phyloP scores from a whole-genome alignment of 225 moss, liverwort and hornwort species.

The Bryum argenteum region DNA sequence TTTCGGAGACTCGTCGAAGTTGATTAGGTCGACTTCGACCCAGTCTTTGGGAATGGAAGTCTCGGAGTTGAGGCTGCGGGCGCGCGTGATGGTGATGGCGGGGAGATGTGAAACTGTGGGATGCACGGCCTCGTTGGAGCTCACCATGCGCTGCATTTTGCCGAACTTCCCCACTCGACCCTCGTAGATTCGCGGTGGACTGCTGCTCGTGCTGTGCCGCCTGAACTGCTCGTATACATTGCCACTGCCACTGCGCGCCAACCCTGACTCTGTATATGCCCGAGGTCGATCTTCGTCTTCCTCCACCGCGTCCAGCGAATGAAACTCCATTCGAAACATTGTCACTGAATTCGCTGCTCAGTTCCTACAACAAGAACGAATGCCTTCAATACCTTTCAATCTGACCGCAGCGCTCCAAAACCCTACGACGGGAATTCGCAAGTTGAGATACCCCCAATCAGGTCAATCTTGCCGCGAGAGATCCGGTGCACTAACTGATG shows the following conservation, averaged over 20 bases:
- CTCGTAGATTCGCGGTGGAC: constrained; percentile 15
- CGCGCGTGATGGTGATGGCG: neutral
- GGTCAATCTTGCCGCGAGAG: too few species aligned
- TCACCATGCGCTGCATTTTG: constrained; percentile 18
- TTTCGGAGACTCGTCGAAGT: constrained; percentile 26
- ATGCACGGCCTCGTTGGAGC: constrained; percentile 26
- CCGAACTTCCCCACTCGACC: constrained; percentile 34
- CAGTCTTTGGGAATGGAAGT: constrained; percentile 25
- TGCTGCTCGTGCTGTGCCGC: neutral
- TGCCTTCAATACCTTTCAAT: constrained; percentile 3
- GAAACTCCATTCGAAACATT: constrained; percentile 50
- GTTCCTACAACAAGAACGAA: constrained; percentile 11
- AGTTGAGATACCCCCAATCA: too few species aligned
- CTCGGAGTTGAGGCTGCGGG: constrained; percentile 23
- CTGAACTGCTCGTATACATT: constrained; percentile 14
- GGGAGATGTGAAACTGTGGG: neutral
- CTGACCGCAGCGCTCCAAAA: neutral
- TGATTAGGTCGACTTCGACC: constrained; percentile 46
- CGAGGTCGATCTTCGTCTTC: constrained; percentile 30
- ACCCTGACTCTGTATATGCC: neutral
- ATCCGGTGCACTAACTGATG: too few species aligned
- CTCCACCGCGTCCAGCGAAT: constrained; percentile 27
- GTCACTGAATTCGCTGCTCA: neutral
- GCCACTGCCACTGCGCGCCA: neutral
- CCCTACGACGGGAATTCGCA: too few species aligned